phyloP scores from a whole-genome alignment of 139 green algal genomes.

The Edaphochlamys debaryana region DNA sequence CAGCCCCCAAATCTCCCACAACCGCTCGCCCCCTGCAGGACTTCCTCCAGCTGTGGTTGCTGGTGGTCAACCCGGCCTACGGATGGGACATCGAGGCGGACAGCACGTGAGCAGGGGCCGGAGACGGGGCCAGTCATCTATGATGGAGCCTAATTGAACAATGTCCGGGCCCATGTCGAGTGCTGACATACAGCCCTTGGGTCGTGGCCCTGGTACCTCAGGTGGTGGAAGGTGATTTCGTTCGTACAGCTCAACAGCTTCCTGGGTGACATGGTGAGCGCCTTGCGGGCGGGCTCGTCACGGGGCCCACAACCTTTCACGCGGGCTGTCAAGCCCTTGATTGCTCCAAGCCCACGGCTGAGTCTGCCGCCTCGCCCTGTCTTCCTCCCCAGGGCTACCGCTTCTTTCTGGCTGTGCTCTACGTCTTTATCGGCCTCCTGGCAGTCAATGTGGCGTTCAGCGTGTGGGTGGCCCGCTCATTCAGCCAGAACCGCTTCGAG shows the following conservation, averaged over 20 bases:
- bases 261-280: neutral
- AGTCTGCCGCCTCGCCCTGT: neutral
- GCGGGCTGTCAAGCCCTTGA: neutral
- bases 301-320: neutral
- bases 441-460: neutral
- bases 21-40: no score
- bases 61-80: constrained; percentile 1
- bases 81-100: neutral
- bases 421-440: neutral
- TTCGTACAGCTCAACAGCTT: constrained; percentile 2
- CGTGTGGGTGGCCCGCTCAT: neutral
- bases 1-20: no score
- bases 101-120: neutral
- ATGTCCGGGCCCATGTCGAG: no score
- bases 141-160: no score
- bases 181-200: no score
- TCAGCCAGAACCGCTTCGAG: constrained; percentile 10
- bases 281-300: no score
- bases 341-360: neutral
- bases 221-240: neutral
- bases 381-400: neutral
- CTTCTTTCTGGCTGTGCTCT: neutral
- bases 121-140: no score
- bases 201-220: no score
- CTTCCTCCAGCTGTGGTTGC: constrained; percentile 13